phyloP scores from a whole-genome alignment of 192 early-diverging fungal genomes.

The Coemansia sp. region DNA sequence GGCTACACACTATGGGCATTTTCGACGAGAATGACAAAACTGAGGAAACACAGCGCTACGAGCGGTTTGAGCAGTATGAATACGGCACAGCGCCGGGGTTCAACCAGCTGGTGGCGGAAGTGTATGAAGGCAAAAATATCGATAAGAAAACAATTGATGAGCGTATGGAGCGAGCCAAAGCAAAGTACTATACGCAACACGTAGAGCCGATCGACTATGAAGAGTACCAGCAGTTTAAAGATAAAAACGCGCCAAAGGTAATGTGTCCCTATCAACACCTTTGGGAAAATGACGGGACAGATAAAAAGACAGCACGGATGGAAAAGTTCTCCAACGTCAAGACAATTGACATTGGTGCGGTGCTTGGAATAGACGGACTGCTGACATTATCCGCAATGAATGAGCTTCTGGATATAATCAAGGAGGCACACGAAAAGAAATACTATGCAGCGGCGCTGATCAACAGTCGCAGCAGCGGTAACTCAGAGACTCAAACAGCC shows the following conservation, averaged over 20 bases:
- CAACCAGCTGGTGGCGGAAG: slow-evolving; percentile 25
- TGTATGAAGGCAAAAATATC: slow-evolving; percentile 14
- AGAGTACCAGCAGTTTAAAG: slow-evolving; percentile 21
- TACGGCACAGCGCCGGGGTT: slow-evolving; percentile 41
- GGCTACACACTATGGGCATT: slow-evolving; percentile 43
- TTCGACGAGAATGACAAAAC: slow-evolving; percentile 13
- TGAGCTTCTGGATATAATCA: slow-evolving; percentile 9
- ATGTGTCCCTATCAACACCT: slow-evolving; percentile 51
- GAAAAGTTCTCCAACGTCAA: slow-evolving; percentile 19
- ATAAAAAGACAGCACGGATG: slow-evolving; percentile 11
- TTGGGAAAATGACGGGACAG: slow-evolving; percentile 23
- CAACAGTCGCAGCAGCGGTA: slow-evolving; percentile 5
- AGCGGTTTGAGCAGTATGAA: slow-evolving; percentile 38
- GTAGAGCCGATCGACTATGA: slow-evolving; percentile 27
- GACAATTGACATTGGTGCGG: slow-evolving; percentile 21
- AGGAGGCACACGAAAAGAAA: slow-evolving; percentile 5
- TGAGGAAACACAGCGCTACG: slow-evolving; percentile 16
- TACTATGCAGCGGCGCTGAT: slow-evolving; percentile 35
- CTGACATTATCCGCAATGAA: slow-evolving; percentile 19
- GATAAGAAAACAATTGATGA: slow-evolving; percentile 28
- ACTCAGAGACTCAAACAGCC: neutral
- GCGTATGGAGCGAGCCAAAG: slow-evolving; percentile 45
- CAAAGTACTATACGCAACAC: slow-evolving; percentile 27
- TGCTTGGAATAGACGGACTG: slow-evolving; percentile 6
- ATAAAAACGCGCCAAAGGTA: slow-evolving; percentile 24